Conservation (phyloP, 768 basidiomycete genomes). For the Xanthoconium stramineum region DNA sequence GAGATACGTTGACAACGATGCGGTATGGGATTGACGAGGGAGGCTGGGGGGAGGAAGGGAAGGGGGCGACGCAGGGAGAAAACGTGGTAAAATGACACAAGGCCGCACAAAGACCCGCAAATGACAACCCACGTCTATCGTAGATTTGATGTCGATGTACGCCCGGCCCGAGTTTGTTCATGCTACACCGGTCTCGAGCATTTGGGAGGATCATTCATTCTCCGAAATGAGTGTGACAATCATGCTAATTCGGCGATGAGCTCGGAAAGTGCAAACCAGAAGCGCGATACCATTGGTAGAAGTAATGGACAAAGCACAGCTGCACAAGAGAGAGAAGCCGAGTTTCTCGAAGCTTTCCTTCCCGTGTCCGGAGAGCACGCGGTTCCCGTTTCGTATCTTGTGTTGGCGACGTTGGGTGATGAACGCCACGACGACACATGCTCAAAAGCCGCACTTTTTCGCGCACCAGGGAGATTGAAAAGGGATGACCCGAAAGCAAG, state of each 20-base stretch:
- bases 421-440: background rate
- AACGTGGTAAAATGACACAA: too few species aligned
- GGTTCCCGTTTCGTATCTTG: constrained; percentile 88
- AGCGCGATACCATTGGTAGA: constrained; percentile 65
- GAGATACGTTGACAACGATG: too few species aligned
- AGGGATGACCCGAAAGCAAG: constrained; percentile 89
- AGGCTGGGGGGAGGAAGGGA: too few species aligned
- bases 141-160: constrained; percentile 17
- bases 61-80: too few species aligned
- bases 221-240: constrained; percentile 84
- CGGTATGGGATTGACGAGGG: too few species aligned
- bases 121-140: constrained; percentile 7
- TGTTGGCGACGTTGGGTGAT: background rate
- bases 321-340: constrained; percentile 70
- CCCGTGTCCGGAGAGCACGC: constrained; percentile 72
- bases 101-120: too few species aligned
- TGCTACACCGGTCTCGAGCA: background rate
- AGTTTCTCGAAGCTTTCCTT: constrained; percentile 58
- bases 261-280: background rate
- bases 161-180: constrained; percentile 1
- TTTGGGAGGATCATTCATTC: constrained; percentile 46
- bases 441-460: constrained; percentile 72
- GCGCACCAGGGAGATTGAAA: constrained; percentile 83
- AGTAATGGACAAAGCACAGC: constrained; percentile 86
- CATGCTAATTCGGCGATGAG: constrained; percentile 53